phyloP scores from a whole-genome alignment of 2,329 filamentous ascomycete species.

The Elsinoe perseae region DNA sequence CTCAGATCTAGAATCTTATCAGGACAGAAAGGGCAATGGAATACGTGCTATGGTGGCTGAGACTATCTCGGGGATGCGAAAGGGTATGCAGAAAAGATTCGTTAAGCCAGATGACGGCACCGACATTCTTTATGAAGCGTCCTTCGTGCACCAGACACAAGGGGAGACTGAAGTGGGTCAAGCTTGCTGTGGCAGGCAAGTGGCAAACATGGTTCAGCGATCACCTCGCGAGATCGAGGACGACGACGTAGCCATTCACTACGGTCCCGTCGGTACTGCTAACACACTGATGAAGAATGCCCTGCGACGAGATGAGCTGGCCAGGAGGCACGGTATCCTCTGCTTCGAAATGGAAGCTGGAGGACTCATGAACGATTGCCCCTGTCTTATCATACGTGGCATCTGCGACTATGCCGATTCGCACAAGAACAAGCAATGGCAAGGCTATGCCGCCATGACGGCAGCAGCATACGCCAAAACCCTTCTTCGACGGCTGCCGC shows the following conservation, averaged over 20 bases:
- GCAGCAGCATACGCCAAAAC: constrained; percentile 23
- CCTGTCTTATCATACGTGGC: constrained; percentile 24
- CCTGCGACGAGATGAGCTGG: background rate
- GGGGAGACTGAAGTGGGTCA: background rate
- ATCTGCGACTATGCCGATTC: constrained; percentile 24
- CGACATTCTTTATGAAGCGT: background rate
- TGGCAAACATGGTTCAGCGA: background rate
- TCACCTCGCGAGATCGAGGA: background rate
- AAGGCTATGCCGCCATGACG: constrained; percentile 21
- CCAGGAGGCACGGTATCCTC: constrained; percentile 15
- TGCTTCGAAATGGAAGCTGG: constrained; percentile 21
- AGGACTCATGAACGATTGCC: constrained; percentile 14
- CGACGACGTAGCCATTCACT: constrained; percentile 27
- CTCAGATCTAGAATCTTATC: background rate
- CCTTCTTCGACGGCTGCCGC: background rate
- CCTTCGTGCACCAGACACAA: background rate
- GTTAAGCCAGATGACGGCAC: background rate
- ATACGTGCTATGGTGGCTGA: background rate
- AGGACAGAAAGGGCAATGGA: background rate
- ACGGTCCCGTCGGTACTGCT: constrained; percentile 35
- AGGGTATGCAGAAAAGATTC: background rate
- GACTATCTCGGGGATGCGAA: background rate
- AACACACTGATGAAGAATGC: constrained; percentile 23
- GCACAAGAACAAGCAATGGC: constrained; percentile 24
- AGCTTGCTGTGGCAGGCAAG: background rate